Evolutionary conservation across 2,329 filamentous ascomycete genomes (phyloP).

Genomic region (Hymenoscyphus fructigenus): DNA sequence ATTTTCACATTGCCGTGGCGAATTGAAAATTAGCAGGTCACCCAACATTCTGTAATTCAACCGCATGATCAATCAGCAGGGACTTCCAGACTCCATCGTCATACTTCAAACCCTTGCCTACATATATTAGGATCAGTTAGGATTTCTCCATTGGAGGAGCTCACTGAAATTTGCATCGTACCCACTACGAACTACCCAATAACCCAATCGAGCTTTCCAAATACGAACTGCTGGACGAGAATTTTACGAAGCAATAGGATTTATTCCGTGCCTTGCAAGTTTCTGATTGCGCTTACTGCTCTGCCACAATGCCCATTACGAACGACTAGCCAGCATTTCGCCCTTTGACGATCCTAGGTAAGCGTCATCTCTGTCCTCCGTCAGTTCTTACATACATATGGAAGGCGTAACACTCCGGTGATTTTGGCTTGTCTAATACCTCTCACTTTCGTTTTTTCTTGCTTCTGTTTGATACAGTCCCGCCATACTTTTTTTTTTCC

Average conservation of each 20-base stretch:
- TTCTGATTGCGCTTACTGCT: background rate
- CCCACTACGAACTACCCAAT: background rate
- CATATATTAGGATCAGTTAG: background rate
- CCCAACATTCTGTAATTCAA: too few relatives aligned
- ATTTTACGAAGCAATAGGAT: background rate
- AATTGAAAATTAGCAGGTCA: too few relatives aligned
- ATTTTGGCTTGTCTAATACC: background rate
- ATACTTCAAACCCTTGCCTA: background rate
- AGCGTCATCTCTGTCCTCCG: background rate
- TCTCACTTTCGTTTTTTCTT: slow-evolving; percentile 9
- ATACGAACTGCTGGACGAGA: background rate
- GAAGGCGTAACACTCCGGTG: background rate
- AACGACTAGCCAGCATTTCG: background rate
- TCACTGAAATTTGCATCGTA: background rate
- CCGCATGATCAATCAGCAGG: too few relatives aligned
- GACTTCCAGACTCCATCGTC: too few relatives aligned
- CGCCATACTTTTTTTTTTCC: background rate
- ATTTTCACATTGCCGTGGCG: background rate
- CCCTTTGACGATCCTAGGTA: background rate
- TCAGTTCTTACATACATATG: background rate
- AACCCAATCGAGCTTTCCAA: background rate
- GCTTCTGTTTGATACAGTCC: background rate
- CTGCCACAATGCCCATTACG: background rate
- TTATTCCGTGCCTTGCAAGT: background rate
- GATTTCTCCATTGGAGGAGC: background rate